These are phyloP conservation scores for Xylariales sp. DNA, from an alignment of 2,329 filamentous ascomycete genomes.

Conservation along the genomic window DNA sequence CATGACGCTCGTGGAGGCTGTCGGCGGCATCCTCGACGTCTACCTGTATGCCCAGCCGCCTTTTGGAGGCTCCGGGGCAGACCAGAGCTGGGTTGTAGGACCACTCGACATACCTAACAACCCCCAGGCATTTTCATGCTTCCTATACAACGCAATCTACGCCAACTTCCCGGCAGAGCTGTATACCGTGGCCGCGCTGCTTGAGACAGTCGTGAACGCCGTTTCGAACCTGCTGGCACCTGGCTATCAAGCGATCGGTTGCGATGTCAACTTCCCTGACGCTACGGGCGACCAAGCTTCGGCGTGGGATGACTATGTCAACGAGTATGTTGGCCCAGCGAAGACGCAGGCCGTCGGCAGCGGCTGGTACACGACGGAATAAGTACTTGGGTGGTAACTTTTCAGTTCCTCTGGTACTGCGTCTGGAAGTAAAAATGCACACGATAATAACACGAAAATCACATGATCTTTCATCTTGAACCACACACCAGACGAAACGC, in stretches of 20 bases:
- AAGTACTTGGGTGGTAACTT: no score
- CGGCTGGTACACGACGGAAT: slow-evolving; percentile 5
- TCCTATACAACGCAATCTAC: slow-evolving; percentile 14
- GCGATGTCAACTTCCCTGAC: slow-evolving; percentile 10
- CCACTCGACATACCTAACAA: slow-evolving; percentile 11
- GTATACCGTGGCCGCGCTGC: slow-evolving; percentile 9
- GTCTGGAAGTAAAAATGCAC: no score
- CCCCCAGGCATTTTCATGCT: slow-evolving; percentile 12
- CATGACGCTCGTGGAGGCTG: slow-evolving; percentile 13
- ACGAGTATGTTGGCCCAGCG: slow-evolving; percentile 1
- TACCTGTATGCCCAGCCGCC: slow-evolving; percentile 12
- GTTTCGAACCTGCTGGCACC: slow-evolving; percentile 9
- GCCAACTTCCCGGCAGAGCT: slow-evolving; percentile 13
- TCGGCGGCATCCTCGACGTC: slow-evolving; percentile 11
- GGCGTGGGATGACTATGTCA: background rate
- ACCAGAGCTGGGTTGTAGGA: slow-evolving; percentile 11
- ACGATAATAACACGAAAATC: no score
- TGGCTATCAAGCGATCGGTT: slow-evolving; percentile 12
- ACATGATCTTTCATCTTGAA: no score
- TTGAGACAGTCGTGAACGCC: slow-evolving; percentile 9
- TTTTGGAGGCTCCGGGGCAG: slow-evolving; percentile 11
- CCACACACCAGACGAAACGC: no score
- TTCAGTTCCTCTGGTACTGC: no score
- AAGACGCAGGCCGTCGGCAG: slow-evolving; percentile 6
- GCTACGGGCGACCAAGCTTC: background rate